Conservation (phyloP, 2,329 filamentous ascomycete species). For the Pseudopyrenochaeta lycopersici region DNA sequence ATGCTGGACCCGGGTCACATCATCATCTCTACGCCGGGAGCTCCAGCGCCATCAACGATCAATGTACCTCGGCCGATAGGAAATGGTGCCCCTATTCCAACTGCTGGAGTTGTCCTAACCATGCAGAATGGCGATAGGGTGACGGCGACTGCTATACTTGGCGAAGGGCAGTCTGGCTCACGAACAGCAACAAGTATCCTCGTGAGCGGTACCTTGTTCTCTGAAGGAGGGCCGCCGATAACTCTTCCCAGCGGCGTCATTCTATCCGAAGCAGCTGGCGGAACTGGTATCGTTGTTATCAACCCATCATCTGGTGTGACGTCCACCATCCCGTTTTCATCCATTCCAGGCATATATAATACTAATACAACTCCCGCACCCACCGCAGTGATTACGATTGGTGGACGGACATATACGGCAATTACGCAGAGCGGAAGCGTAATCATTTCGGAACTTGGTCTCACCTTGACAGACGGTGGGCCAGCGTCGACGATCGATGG, state of each 20-base stretch:
- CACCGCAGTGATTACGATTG: constrained; percentile 16
- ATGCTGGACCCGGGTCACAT: constrained; percentile 11
- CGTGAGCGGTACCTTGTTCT: constrained; percentile 13
- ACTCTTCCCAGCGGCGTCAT: constrained; percentile 20
- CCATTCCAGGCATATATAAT: constrained; percentile 2
- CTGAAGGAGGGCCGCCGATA: constrained; percentile 11
- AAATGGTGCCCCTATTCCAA: constrained; percentile 3
- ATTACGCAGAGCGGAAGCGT: constrained; percentile 12
- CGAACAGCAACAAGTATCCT: constrained; percentile 8
- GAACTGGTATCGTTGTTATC: constrained; percentile 15
- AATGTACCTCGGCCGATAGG: constrained; percentile 15
- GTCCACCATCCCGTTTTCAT: constrained; percentile 14
- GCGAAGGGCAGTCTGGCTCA: constrained; percentile 3
- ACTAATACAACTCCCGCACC: constrained; percentile 1
- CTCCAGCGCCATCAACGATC: constrained; percentile 13
- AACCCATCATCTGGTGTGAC: constrained; percentile 12
- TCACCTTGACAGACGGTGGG: constrained; percentile 19
- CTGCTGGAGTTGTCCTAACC: constrained; percentile 17
- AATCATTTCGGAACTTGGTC: constrained; percentile 16
- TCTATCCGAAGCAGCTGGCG: constrained; percentile 15
- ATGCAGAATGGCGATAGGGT: constrained; percentile 13
- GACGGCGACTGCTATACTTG: constrained; percentile 17
- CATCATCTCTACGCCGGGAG: constrained; percentile 9
- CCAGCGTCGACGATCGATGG: constrained; percentile 14
- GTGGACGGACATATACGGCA: constrained; percentile 16